These are phyloP conservation scores for Streptanthus diversifolius DNA, from an alignment of 345 rosid genomes.

Conservation along the genomic window DNA sequence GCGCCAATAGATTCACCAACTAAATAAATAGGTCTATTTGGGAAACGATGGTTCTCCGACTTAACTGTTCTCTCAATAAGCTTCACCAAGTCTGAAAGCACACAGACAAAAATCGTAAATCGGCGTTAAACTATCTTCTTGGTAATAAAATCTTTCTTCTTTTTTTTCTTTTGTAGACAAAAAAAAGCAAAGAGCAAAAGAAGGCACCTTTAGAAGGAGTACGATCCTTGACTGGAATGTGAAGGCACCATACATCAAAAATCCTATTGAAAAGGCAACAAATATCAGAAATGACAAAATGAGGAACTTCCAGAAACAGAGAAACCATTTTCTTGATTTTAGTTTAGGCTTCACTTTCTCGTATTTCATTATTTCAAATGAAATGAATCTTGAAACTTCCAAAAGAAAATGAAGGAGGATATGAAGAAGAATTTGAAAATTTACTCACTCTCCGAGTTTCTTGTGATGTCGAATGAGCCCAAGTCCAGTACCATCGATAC, in stretches of 20 bases:
- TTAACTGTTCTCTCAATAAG: conserved; percentile 46
- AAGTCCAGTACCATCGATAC: conserved; percentile 78
- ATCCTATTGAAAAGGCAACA: conserved; percentile 40
- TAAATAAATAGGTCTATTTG: conserved; percentile 56
- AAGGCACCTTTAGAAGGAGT: conserved; percentile 48
- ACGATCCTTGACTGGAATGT: conserved; percentile 59
- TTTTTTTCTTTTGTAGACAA: not conserved
- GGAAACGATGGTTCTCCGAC: conserved; percentile 38
- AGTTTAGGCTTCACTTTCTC: not conserved
- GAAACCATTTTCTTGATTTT: not conserved
- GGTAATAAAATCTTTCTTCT: not conserved
- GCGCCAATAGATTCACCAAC: conserved; percentile 62
- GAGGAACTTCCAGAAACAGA: not conserved
- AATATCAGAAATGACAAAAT: not conserved
- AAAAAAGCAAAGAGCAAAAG: not conserved
- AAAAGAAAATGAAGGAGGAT: not conserved
- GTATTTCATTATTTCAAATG: not conserved
- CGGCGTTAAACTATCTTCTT: not conserved
- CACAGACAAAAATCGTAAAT: not conserved
- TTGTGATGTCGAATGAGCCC: conserved; percentile 61
- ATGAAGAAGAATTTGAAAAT: not conserved
- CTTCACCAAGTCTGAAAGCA: conserved; percentile 46
- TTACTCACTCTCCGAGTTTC: conserved; percentile 55
- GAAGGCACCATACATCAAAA: conserved; percentile 67
- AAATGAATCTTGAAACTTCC: not conserved